Base-by-base conservation (phyloP, 2,329 filamentous ascomycete genomes). In the Sarocladium brachiariae region DNA sequence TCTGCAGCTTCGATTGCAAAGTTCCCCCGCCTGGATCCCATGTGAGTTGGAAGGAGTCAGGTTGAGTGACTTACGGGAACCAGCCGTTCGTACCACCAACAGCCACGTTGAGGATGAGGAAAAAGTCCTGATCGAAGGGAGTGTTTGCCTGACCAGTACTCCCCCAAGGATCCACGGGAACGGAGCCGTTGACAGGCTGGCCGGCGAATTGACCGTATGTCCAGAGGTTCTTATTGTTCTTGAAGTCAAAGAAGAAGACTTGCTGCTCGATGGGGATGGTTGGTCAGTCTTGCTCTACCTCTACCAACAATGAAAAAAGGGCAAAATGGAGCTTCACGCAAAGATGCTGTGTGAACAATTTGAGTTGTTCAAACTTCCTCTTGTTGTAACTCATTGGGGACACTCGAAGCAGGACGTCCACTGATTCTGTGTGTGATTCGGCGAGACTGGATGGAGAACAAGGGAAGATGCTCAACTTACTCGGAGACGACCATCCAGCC, bases 101-200 rank as follows among this genome's bases (percentile, higher is more conserved):
- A 1, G 74, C 75, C 1, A 78, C 73, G 55, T 75, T 75, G 23
- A 78, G 58, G 31, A 77, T 71, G 14, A 78, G 63, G 54, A 73
- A 76, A 55, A 78, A 78, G 1, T 64, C 57, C 56, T 76, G 69
- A 57, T 78, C 75, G 58, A 78, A 78, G 0, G 75, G 75, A 2
- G 75, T 71, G 52, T 71, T 75, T 34, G 57, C 51, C 5, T 59
- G 62, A 2, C 62, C 59, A 9, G 63, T 62, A 27, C 64, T 59
- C 18, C 58, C 61, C 73, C 74, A 76, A 2, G 73, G 73, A 54
- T 76, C 65, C 2, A 58, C 52, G n/a, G 69, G 58, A 0, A 68
- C 60, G 1, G 70, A 70, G 19, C 63, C 61, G 50, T 75, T 75
- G 41, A 68, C 62, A 5, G 63, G 64, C 27, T 60, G 60, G 14